Conservation (phyloP, 345 rosid genomes). For the Geranium brycei region DNA sequence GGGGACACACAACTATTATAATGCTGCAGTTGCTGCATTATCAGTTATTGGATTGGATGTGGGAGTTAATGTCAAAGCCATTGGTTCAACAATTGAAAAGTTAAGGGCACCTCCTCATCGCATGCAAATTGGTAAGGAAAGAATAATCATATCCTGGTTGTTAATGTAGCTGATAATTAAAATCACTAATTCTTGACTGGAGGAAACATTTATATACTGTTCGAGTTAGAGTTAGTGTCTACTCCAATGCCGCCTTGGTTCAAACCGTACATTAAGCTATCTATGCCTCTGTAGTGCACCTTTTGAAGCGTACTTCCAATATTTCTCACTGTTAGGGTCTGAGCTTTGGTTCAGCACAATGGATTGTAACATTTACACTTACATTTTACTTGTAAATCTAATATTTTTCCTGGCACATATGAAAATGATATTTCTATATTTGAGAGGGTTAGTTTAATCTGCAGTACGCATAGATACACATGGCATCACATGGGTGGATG, state of each 20-base stretch:
- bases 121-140: slow-evolving; percentile 21
- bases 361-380: not conserved
- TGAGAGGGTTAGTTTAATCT: slow-evolving; percentile 7
- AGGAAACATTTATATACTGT: too few relatives aligned
- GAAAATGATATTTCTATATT: too few relatives aligned
- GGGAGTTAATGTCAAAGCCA: slow-evolving; percentile 13
- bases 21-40: slow-evolving; percentile 33
- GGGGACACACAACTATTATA: slow-evolving; percentile 20
- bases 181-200: too few relatives aligned
- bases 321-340: too few relatives aligned
- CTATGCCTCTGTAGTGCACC: too few relatives aligned
- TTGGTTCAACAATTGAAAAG: slow-evolving; percentile 16
- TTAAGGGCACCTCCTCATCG: slow-evolving; percentile 20
- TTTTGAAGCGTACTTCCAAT: too few relatives aligned
- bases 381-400: not conserved
- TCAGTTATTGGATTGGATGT: slow-evolving; percentile 21
- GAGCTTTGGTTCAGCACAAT: too few relatives aligned
- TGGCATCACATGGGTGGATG: slow-evolving; percentile 28
- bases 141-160: not conserved
- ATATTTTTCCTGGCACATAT: too few relatives aligned
- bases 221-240: too few relatives aligned
- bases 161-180: too few relatives aligned
- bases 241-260: too few relatives aligned
- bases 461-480: slow-evolving; percentile 18
- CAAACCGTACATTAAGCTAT: too few relatives aligned